Percentiles rank a stretch among this genome's conserved stretches.
These are phyloP conservation scores for Aspergillus ochraceoroseus DNA, from an alignment of 2,329 filamentous ascomycete genomes.

Conservation along the genomic window DNA sequence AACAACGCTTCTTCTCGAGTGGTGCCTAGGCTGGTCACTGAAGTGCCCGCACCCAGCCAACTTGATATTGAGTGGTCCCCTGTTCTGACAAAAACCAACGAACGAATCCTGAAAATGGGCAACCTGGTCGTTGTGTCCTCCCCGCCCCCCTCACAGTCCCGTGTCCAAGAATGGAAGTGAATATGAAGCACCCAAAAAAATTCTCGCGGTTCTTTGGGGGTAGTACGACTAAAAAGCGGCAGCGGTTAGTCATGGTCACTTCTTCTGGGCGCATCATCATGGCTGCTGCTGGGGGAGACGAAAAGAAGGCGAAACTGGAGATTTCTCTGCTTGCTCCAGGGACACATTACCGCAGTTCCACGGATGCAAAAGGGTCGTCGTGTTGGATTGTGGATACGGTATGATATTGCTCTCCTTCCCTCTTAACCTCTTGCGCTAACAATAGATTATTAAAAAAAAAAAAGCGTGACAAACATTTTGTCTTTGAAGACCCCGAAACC, in stretches of 20 bases:
- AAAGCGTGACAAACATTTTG: conserved; percentile 81
- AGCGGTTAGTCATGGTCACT: conserved; percentile 90
- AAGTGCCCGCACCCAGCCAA: conserved; percentile 92
- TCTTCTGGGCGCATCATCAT: conserved; percentile 85
- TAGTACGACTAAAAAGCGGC: conserved; percentile 84
- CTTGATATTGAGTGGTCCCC: conserved; percentile 98
- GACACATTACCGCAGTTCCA: conserved; percentile 71
- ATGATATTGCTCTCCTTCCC: conserved; percentile 45
- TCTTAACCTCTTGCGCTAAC: conserved; percentile 17
- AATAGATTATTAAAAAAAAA: conserved; percentile 24
- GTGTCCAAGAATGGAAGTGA: conserved; percentile 65
- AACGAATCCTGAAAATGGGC: conserved; percentile 88
- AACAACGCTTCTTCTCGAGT: conserved; percentile 52
- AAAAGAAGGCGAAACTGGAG: conserved; percentile 92
- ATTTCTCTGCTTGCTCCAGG: conserved; percentile 74
- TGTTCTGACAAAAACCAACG: conserved; percentile 82
- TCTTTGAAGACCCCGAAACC: conserved; percentile 91
- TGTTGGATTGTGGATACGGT: conserved; percentile 93
- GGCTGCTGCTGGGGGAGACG: conserved; percentile 84
- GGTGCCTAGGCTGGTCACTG: conserved; percentile 80
- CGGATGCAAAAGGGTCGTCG: conserved; percentile 80
- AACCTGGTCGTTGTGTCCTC: conserved; percentile 81
- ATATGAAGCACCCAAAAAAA: conserved; percentile 69
- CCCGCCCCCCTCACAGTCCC: conserved; percentile 68
- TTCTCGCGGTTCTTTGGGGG: conserved; percentile 91